Evolutionary conservation across 2,329 filamentous ascomycete genomes (phyloP), one percentile per base, ranked within the genome.

Genomic region (Metarhizium rileyi): DNA sequence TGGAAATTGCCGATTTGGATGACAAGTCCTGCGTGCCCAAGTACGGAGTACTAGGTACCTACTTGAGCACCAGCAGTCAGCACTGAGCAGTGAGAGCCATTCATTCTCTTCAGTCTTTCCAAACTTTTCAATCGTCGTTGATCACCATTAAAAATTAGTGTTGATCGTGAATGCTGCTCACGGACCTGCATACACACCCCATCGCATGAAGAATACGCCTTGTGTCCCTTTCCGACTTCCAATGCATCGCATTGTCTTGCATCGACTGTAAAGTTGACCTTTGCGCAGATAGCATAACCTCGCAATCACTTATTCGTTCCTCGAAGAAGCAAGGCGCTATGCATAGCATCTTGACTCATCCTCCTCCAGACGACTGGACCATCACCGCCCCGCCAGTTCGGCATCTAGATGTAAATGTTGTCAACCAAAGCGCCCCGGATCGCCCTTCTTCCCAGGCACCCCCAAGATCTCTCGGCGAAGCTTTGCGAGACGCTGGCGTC

Each of bases 401-500:
- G 18, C 28, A 16, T 12, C 42, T 33, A 20, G 22, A 43, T 12
- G 46, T 33, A 20, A n/a, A 43, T 18, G 28, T 23, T 41, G 48
- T n/a, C 22, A 47, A 50, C 6, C 44, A 28, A 45, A 12, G 46
- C 26, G 14, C 30, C 4, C 26, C 49, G 26, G 22, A 47, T 18
- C 38, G 33, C 18, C 43, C 18, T 18, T 44, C 23, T 18, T 44
- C 18, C 41, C 42, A 49, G 4, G 44, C 48, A 28, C 53, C 47
- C 40, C 55, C 54, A 9, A 50, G 54, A 23, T 60, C 63, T 7
- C 60, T 66, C 9, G 57, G 55, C 4, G 56, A 63, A 27, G 63
- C 61, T 38, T 52, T 66, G 28, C 56, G 51, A 14, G 54, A 55
- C 20, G 57, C 56, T 9, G 60, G 60, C n/a, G 56, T 55, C 40